Conservation (phyloP, 2,329 filamentous ascomycete genomes). For the Pseudogymnoascus sp. region DNA sequence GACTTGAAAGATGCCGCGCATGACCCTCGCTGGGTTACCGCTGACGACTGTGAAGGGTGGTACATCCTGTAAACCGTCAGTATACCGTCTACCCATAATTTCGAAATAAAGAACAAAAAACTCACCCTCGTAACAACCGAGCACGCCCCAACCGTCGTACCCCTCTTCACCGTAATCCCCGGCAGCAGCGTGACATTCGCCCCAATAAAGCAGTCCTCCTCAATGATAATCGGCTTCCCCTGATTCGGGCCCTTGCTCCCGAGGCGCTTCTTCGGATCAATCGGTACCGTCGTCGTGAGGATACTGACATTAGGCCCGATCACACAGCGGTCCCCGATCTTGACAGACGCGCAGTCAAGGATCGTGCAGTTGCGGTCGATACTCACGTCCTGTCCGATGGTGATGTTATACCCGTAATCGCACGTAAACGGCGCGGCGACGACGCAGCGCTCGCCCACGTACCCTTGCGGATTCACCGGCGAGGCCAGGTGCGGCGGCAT, state of each 20-base stretch:
- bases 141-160: conserved; percentile 44
- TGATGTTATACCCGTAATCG: conserved; percentile 93
- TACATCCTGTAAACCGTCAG: conserved; percentile 24
- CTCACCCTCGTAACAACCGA: conserved; percentile 46
- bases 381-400: conserved; percentile 73
- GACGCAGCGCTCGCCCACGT: conserved; percentile 63
- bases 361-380: conserved; percentile 79
- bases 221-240: conserved; percentile 66
- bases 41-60: conserved; percentile 27
- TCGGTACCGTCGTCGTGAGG: conserved; percentile 63
- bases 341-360: conserved; percentile 75
- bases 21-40: conserved; percentile 27
- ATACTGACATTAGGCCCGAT: conserved; percentile 83
- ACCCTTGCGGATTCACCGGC: conserved; percentile 46
- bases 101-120: no score
- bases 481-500: conserved; percentile 47
- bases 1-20: conserved; percentile 21
- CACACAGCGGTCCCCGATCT: conserved; percentile 67
- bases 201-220: conserved; percentile 60
- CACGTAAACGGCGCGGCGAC: conserved; percentile 87
- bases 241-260: conserved; percentile 64
- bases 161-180: conserved; percentile 44
- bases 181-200: conserved; percentile 51
- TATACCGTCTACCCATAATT: neutral
- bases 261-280: conserved; percentile 63